phyloP scores from a whole-genome alignment of 2,329 filamentous ascomycete genomes.

The Microcyclospora pomicola region DNA sequence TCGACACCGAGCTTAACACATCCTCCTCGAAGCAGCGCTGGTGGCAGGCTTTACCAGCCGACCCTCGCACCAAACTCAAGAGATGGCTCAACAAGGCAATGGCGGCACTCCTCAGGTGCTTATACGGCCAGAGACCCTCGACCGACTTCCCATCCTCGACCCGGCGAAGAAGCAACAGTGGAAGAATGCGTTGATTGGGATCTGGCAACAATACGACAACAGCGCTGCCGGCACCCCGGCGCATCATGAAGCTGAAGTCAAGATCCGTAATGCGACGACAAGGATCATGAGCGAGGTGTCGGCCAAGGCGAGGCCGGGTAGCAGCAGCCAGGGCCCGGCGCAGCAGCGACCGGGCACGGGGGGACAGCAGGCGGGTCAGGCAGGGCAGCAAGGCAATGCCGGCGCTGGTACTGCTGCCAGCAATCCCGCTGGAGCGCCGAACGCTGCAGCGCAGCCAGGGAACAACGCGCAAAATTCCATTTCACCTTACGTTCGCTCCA shows the following conservation, averaged over 20 bases:
- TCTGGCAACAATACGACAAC: slow-evolving; percentile 40
- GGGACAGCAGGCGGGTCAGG: slow-evolving; percentile 7
- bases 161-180: slow-evolving; percentile 44
- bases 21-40: too few species aligned
- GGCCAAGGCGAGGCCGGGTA: slow-evolving; percentile 8
- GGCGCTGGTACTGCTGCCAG: slow-evolving; percentile 1
- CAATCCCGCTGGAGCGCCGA: not conserved
- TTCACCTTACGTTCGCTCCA: not conserved
- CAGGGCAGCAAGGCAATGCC: slow-evolving; percentile 1
- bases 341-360: slow-evolving; percentile 10
- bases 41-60: too few species aligned
- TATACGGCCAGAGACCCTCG: slow-evolving; percentile 40
- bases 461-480: not conserved
- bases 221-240: slow-evolving; percentile 35
- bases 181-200: slow-evolving; percentile 37
- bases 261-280: slow-evolving; percentile 33
- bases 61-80: too few species aligned
- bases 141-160: slow-evolving; percentile 38
- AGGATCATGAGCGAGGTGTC: slow-evolving; percentile 29
- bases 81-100: too few species aligned
- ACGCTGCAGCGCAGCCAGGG: not conserved
- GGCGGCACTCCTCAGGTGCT: slow-evolving; percentile 3
- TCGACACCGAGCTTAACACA: too few species aligned
- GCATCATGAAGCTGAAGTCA: slow-evolving; percentile 38
- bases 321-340: slow-evolving; percentile 2